These are phyloP conservation scores for Aquanectria penicillioides DNA, from an alignment of 2,329 filamentous ascomycete genomes.

Conservation along the genomic window DNA sequence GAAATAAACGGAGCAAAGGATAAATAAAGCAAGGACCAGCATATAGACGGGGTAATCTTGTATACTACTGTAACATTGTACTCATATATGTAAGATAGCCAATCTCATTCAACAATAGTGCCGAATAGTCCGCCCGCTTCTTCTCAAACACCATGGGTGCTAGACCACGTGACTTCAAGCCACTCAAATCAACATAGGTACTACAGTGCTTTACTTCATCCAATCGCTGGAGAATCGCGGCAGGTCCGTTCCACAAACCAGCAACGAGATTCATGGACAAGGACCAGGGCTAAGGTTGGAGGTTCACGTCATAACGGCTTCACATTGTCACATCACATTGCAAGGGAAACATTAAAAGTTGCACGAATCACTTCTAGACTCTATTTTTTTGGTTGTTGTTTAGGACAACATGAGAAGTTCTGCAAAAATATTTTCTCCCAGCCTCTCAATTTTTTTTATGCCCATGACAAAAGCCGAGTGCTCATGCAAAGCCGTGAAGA, in stretches of 20 bases:
- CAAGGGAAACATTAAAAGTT: slow-evolving; percentile 23
- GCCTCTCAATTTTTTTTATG: slow-evolving; percentile 58
- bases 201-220: no score
- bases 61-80: slow-evolving; percentile 3
- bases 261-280: no score
- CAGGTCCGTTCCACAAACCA: no score
- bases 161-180: no score
- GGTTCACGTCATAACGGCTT: neutral
- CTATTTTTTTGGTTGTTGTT: slow-evolving; percentile 58
- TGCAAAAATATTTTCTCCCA: slow-evolving; percentile 51
- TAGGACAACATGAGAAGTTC: slow-evolving; percentile 58
- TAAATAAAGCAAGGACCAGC: neutral
- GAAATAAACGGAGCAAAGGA: neutral
- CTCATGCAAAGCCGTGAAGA: slow-evolving; percentile 56
- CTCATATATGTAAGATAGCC: neutral
- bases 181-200: no score
- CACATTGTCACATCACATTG: neutral
- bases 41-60: neutral
- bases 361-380: slow-evolving; percentile 57
- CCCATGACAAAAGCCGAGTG: slow-evolving; percentile 53
- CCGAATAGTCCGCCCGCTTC: no score
- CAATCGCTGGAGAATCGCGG: no score
- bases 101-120: neutral
- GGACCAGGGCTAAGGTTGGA: neutral
- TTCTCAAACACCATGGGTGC: no score